Evolutionary conservation across 2,329 filamentous ascomycete species (phyloP).

Genomic region (Chrysosporium keratinophilum): DNA sequence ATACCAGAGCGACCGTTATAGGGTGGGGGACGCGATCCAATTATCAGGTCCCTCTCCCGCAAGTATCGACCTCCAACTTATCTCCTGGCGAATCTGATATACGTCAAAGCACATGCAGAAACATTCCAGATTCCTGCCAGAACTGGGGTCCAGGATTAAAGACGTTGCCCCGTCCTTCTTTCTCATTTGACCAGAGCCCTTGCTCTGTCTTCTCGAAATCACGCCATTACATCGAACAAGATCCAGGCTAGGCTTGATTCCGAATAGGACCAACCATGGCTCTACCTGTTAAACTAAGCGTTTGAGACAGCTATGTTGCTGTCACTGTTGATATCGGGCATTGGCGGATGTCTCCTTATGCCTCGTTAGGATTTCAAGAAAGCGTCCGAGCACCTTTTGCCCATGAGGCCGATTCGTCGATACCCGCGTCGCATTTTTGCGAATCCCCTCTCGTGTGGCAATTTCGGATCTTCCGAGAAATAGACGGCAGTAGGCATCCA

Average conservation of each 20-base stretch:
- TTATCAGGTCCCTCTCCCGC: background rate
- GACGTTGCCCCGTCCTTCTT: too few species aligned
- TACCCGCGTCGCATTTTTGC: slow-evolving; percentile 1
- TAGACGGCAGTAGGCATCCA: background rate
- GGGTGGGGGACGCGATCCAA: slow-evolving; percentile 4
- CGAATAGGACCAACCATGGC: slow-evolving; percentile 5
- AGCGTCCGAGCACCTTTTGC: slow-evolving; percentile 6
- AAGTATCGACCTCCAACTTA: background rate
- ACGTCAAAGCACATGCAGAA: slow-evolving; percentile 11
- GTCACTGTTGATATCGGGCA: slow-evolving; percentile 2
- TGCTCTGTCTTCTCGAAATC: slow-evolving; percentile 7
- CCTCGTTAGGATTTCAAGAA: background rate
- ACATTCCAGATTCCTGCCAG: slow-evolving; percentile 9
- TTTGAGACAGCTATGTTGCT: slow-evolving; percentile 6
- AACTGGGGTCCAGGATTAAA: slow-evolving; percentile 5
- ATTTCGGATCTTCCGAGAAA: background rate
- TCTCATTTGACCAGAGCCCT: slow-evolving; percentile 3
- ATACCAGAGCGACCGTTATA: background rate
- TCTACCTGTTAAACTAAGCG: background rate
- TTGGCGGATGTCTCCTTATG: slow-evolving; percentile 6
- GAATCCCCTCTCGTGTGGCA: background rate
- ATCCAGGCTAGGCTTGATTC: slow-evolving; percentile 8
- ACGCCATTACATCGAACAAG: slow-evolving; percentile 9
- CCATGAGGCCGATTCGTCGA: background rate
- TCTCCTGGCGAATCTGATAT: slow-evolving; percentile 4